Percentiles rank a stretch among this genome's conserved stretches.
Conservation (phyloP, 1,284 basidiomycete genomes). For the Rhodotorula sp. region DNA sequence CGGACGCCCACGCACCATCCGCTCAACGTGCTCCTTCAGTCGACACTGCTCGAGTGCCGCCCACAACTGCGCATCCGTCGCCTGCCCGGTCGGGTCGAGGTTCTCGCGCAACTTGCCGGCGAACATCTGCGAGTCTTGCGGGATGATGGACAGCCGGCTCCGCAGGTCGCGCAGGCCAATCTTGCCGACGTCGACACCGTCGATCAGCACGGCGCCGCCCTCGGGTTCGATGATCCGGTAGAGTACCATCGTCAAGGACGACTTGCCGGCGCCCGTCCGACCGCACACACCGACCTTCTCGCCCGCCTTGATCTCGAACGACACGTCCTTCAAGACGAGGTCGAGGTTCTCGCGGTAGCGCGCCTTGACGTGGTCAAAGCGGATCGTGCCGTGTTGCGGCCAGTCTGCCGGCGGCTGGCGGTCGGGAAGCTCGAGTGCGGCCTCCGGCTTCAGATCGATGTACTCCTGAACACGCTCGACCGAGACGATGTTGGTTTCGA, state of each 20-base stretch:
- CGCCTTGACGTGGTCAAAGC: slow-evolving; percentile 66
- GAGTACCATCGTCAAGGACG: slow-evolving; percentile 65
- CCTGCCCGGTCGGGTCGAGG: slow-evolving; percentile 43
- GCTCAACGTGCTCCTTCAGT: slow-evolving; percentile 37
- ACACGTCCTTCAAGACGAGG: slow-evolving; percentile 70
- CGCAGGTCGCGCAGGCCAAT: slow-evolving; percentile 74
- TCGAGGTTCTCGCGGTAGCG: slow-evolving; percentile 79
- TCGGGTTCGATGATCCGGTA: slow-evolving; percentile 81
- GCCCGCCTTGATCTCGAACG: slow-evolving; percentile 61
- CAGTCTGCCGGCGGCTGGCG: slow-evolving; percentile 62
- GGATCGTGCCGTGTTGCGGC: slow-evolving; percentile 73
- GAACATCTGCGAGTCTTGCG: slow-evolving; percentile 57
- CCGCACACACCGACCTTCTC: slow-evolving; percentile 84
- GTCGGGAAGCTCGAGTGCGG: slow-evolving; percentile 68
- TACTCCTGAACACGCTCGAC: slow-evolving; percentile 59
- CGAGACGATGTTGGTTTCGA: slow-evolving; percentile 64
- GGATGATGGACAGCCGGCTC: slow-evolving; percentile 80
- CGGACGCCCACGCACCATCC: slow-evolving; percentile 3
- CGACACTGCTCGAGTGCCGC: slow-evolving; percentile 30
- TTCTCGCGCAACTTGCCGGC: slow-evolving; percentile 49
- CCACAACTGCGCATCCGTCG: slow-evolving; percentile 34
- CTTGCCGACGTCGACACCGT: slow-evolving; percentile 76
- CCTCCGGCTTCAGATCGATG: slow-evolving; percentile 71
- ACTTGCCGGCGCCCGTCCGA: slow-evolving; percentile 90
- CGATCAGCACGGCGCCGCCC: slow-evolving; percentile 74